A percentile compares a stretch with the other conserved stretches of the same genome.
Conservation (phyloP, 2,329 filamentous ascomycete genomes). For the Penicillium glabrum region DNA sequence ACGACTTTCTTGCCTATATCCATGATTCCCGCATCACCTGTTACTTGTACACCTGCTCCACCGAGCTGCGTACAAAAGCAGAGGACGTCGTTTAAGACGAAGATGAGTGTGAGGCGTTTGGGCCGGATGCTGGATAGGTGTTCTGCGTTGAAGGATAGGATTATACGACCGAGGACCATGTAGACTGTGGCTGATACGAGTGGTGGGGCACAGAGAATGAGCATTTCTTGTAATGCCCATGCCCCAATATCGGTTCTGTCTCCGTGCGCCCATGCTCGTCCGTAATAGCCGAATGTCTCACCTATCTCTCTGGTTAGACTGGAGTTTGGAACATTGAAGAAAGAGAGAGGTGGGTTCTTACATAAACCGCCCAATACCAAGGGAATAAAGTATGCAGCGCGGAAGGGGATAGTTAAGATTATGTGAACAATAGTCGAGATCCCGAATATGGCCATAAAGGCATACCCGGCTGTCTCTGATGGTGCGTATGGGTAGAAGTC, state of each 20-base stretch:
- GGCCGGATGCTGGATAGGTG: slow-evolving; percentile 33
- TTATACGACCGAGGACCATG: slow-evolving; percentile 44
- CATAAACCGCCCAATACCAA: slow-evolving; percentile 39
- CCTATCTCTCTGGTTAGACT: slow-evolving; percentile 16
- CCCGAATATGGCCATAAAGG: slow-evolving; percentile 38
- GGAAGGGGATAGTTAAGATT: slow-evolving; percentile 30
- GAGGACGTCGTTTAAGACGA: slow-evolving; percentile 37
- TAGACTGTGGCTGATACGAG: slow-evolving; percentile 40
- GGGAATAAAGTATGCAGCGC: slow-evolving; percentile 39
- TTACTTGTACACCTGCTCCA: slow-evolving; percentile 31
- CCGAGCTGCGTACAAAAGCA: slow-evolving; percentile 36
- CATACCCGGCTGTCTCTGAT: slow-evolving; percentile 33
- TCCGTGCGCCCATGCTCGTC: slow-evolving; percentile 35
- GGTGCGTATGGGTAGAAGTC: slow-evolving; percentile 41
- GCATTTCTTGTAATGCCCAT: slow-evolving; percentile 40
- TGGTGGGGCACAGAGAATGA: slow-evolving; percentile 42
- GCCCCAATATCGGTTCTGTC: slow-evolving; percentile 22
- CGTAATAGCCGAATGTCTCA: slow-evolving; percentile 39
- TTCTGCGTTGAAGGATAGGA: slow-evolving; percentile 37
- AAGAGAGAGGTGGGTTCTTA: slow-evolving; percentile 15
- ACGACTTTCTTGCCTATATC: slow-evolving; percentile 26
- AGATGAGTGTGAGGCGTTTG: slow-evolving; percentile 39
- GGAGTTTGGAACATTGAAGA: not conserved
- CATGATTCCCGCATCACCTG: slow-evolving; percentile 18
- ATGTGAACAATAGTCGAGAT: slow-evolving; percentile 31